A percentile compares a stretch with the other conserved stretches of the same genome.
phyloP scores from a whole-genome alignment of 2,329 filamentous ascomycete species.

The Trichoderma semiorbis region DNA sequence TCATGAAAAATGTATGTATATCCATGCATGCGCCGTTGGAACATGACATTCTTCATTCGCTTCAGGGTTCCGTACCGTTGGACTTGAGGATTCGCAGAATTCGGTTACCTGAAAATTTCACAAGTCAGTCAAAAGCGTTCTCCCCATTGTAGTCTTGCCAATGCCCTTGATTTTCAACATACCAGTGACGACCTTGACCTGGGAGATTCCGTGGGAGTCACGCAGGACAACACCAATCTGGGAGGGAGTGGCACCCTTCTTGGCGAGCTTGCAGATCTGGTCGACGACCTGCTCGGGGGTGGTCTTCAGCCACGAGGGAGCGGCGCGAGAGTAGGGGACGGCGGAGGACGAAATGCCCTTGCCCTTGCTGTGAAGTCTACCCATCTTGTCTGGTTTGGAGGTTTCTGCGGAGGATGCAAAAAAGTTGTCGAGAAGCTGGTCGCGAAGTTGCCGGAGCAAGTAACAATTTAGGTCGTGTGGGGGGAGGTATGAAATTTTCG shows the following conservation, averaged over 20 bases:
- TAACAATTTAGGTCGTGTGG: conserved; percentile 29
- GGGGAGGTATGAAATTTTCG: conserved; percentile 42
- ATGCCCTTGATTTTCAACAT: conserved; percentile 39
- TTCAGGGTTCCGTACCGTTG: conserved; percentile 70
- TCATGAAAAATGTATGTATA: conserved; percentile 29
- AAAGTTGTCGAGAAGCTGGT: conserved; percentile 27
- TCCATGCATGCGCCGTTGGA: conserved; percentile 23
- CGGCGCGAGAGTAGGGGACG: conserved; percentile 91
- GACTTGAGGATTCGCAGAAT: conserved; percentile 99
- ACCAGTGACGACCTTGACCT: conserved; percentile 97
- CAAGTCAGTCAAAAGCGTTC: conserved; percentile 34
- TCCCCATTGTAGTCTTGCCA: not conserved
- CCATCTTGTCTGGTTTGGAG: conserved; percentile 63
- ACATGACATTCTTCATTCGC: conserved; percentile 25
- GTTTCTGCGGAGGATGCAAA: conserved; percentile 35
- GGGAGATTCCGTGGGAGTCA: conserved; percentile 96
- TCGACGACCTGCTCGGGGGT: conserved; percentile 97
- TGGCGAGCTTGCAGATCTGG: conserved; percentile 98
- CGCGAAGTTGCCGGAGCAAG: conserved; percentile 25
- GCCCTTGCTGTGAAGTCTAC: conserved; percentile 98
- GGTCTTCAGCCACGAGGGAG: conserved; percentile 97
- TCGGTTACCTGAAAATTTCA: conserved; percentile 80
- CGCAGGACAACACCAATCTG: conserved; percentile 99
- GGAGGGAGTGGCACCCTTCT: conserved; percentile 97
- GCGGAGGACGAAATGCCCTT: conserved; percentile 98